A percentile compares a stretch with the other conserved stretches of the same genome.
Conservation (phyloP, 495 filamentous ascomycete species). For the Hyaloscypha variabilis region DNA sequence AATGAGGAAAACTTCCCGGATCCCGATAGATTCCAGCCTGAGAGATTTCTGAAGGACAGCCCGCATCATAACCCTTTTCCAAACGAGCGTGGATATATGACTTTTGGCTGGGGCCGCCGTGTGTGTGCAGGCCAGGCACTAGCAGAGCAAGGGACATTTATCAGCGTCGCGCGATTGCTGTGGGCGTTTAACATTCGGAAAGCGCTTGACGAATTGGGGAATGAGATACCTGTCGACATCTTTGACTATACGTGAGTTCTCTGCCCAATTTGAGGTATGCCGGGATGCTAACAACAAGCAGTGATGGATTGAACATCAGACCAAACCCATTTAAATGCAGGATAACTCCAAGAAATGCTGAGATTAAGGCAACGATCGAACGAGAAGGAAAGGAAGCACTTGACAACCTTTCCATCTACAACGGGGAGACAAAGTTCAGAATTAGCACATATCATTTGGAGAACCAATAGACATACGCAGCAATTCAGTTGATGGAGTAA, state of each 20-base stretch:
- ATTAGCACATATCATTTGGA: conserved; percentile 41
- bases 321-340: conserved; percentile 55
- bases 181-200: conserved; percentile 38
- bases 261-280: background rate
- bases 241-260: conserved; percentile 45
- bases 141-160: conserved; percentile 22
- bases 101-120: conserved; percentile 25
- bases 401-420: conserved; percentile 51
- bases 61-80: conserved; percentile 41
- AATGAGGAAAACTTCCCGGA: conserved; percentile 65
- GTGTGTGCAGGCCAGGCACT: conserved; percentile 26
- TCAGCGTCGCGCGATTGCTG: conserved; percentile 17
- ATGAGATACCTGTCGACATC: conserved; percentile 54
- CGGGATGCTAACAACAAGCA: conserved; percentile 28
- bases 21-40: conserved; percentile 59
- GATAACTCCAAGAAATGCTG: conserved; percentile 50
- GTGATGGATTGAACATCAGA: conserved; percentile 58
- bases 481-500: background rate
- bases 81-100: conserved; percentile 33
- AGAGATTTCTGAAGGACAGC: conserved; percentile 43
- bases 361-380: conserved; percentile 54
- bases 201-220: conserved; percentile 47
- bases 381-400: conserved; percentile 57
- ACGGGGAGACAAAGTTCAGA: conserved; percentile 58
- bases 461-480: background rate